These are phyloP conservation scores for Elsinoe arachidis DNA, from an alignment of 2,329 filamentous ascomycete genomes.

Conservation along the genomic window DNA sequence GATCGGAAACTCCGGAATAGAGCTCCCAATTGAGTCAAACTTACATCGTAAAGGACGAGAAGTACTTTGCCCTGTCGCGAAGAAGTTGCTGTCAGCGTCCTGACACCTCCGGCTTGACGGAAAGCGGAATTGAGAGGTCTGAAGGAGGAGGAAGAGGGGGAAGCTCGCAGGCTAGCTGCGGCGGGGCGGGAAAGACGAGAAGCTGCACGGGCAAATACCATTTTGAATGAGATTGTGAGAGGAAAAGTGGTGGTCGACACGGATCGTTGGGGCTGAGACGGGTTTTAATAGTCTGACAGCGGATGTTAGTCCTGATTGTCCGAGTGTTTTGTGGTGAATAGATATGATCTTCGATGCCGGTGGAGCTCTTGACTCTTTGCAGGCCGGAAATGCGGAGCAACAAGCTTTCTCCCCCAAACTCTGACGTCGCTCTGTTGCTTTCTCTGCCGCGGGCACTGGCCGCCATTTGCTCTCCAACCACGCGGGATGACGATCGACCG, in stretches of 20 bases:
- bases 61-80: constrained; percentile 88
- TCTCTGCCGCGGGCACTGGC: not conserved
- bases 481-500: not conserved
- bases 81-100: constrained; percentile 56
- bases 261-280: not conserved
- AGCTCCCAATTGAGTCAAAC: constrained; percentile 25
- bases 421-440: not conserved
- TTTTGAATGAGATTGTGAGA: constrained; percentile 29
- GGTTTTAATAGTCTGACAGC: not conserved
- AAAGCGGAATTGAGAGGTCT: constrained; percentile 20
- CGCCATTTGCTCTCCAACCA: not conserved
- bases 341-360: constrained; percentile 3
- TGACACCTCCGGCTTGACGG: constrained; percentile 42
- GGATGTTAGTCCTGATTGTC: not conserved
- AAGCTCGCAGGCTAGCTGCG: constrained; percentile 42
- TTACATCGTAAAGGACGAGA: constrained; percentile 83
- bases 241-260: not conserved
- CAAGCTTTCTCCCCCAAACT: constrained; percentile 9
- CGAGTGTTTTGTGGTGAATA: not conserved
- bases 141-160: constrained; percentile 35
- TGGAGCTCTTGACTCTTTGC: constrained; percentile 10
- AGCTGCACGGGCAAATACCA: constrained; percentile 55
- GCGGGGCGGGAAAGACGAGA: constrained; percentile 49
- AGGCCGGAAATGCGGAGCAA: constrained; percentile 10
- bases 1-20: not conserved